These are phyloP conservation scores for Phellopilus nigrolimitatus DNA, from an alignment of 1,284 basidiomycete species.

Conservation along the genomic window DNA sequence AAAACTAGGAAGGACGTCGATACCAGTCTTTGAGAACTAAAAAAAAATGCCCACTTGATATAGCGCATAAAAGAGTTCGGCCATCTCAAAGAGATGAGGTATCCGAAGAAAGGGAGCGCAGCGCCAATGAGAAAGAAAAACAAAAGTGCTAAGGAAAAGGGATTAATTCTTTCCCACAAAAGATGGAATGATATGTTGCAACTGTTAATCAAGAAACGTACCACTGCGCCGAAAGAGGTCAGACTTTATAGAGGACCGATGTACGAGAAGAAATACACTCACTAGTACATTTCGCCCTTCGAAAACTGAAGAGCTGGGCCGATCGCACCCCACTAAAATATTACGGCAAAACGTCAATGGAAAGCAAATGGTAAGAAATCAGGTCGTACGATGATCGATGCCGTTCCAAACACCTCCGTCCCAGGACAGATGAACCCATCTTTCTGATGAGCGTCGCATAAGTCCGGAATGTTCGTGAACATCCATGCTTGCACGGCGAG, in stretches of 20 bases:
- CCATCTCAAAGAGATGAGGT: constrained; percentile 27
- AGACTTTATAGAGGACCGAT: no score
- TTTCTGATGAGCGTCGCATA: constrained; percentile 29
- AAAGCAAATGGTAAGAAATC: no score
- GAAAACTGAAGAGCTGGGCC: constrained; percentile 31
- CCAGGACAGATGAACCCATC: no score
- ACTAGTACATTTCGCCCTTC: no score
- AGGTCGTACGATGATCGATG: no score
- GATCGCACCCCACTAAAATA: constrained; percentile 33
- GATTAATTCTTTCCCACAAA: neutral
- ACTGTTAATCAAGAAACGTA: constrained; percentile 17
- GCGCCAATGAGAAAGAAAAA: constrained; percentile 46
- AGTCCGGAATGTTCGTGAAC: constrained; percentile 25
- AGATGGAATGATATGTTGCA: neutral
- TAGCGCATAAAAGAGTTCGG: constrained; percentile 25
- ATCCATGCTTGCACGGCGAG: constrained; percentile 66
- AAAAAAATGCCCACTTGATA: constrained; percentile 38
- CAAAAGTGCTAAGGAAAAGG: constrained; percentile 28
- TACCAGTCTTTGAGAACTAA: constrained; percentile 42
- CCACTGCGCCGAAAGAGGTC: no score
- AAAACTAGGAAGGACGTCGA: constrained; percentile 45
- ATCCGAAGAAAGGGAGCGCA: constrained; percentile 36
- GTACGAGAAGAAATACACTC: no score
- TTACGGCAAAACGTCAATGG: constrained; percentile 28
- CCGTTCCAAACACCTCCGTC: no score